These are phyloP conservation scores for Pseudopithomyces maydicus DNA, from an alignment of 2,329 filamentous ascomycete genomes.

Conservation along the genomic window DNA sequence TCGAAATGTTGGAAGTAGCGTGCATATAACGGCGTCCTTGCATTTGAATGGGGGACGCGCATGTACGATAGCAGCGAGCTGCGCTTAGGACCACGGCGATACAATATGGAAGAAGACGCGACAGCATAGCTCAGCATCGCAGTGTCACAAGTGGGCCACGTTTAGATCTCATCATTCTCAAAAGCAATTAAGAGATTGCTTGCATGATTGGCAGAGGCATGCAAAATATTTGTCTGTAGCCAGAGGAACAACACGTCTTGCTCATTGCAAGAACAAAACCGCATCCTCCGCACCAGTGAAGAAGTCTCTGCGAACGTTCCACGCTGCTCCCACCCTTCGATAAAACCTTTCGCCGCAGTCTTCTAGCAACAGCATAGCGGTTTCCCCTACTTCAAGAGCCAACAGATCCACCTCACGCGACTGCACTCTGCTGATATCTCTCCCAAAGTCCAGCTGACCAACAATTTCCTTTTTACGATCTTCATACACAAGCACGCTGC, in stretches of 20 bases:
- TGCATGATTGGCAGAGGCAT: too few species aligned
- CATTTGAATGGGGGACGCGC: background rate
- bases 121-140: too few species aligned
- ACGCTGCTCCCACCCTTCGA: slow-evolving; percentile 12
- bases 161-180: too few species aligned
- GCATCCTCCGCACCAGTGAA: background rate
- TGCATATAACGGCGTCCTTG: background rate
- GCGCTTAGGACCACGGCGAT: too few species aligned
- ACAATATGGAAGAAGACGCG: too few species aligned
- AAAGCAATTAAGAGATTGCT: too few species aligned
- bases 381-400: slow-evolving; percentile 9
- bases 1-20: background rate
- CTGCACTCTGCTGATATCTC: slow-evolving; percentile 6
- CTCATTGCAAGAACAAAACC: background rate
- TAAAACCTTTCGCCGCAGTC: background rate
- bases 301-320: slow-evolving; percentile 12
- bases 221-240: too few species aligned
- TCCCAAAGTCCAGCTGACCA: slow-evolving; percentile 11
- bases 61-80: background rate
- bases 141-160: too few species aligned
- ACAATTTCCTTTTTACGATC: slow-evolving; percentile 11
- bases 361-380: slow-evolving; percentile 10
- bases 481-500: slow-evolving; percentile 12
- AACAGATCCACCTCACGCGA: slow-evolving; percentile 1
- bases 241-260: too few species aligned